A percentile compares a stretch with the other conserved stretches of the same genome.
phyloP scores from a whole-genome alignment of 208 protist species.

The Leptomonas seymouri region DNA sequence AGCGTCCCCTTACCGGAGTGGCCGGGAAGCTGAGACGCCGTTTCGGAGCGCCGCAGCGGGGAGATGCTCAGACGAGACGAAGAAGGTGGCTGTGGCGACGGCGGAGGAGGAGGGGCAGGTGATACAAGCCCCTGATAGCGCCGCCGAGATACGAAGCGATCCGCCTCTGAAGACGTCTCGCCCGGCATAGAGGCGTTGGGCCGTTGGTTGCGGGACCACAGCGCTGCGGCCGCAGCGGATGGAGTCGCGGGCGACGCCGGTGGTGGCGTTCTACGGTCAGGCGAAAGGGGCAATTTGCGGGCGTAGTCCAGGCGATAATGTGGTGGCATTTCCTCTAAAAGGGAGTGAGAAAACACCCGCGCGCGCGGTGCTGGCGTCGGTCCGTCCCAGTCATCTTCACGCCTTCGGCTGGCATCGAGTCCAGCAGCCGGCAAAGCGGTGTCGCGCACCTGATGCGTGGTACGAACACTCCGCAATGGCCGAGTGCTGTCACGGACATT shows the following conservation, averaged over 20 bases:
- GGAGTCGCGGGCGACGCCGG: background rate
- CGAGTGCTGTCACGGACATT: background rate
- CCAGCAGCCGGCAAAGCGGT: background rate
- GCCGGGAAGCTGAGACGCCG: background rate
- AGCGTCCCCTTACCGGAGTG: background rate
- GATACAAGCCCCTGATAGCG: background rate
- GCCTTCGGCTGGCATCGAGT: background rate
- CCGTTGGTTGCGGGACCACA: slow-evolving; percentile 3
- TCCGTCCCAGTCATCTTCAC: background rate
- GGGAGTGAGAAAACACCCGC: background rate
- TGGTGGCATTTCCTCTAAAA: background rate
- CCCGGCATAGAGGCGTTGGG: background rate
- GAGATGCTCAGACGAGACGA: background rate
- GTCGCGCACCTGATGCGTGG: background rate
- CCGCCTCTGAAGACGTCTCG: background rate
- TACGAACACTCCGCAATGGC: background rate
- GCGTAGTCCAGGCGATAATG: background rate
- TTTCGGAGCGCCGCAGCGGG: slow-evolving; percentile 8
- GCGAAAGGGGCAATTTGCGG: background rate
- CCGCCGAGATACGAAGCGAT: background rate
- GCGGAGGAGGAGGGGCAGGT: background rate
- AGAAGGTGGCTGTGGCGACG: too few relatives aligned
- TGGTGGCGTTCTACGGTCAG: background rate
- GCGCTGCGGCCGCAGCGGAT: slow-evolving; percentile 6
- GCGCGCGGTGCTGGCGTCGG: background rate